A percentile compares a stretch with the other conserved stretches of the same genome.
phyloP scores from a whole-genome alignment of 306 rosid genomes.

The Inga leiocalycina region DNA sequence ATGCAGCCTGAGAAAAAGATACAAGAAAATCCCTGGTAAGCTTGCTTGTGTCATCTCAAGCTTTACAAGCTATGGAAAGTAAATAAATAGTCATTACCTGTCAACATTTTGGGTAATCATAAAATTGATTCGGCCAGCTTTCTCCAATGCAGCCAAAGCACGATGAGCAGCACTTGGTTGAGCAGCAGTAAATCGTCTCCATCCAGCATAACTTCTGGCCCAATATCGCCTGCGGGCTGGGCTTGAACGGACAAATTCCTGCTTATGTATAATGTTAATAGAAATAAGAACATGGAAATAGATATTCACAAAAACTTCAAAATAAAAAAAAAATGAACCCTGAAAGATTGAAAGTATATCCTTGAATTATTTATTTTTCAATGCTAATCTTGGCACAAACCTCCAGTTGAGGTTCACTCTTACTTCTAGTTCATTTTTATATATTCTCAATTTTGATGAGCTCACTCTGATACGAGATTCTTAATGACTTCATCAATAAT shows the following conservation, averaged over 20 bases:
- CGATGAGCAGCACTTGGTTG: slow-evolving; percentile 78
- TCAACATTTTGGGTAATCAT: slow-evolving; percentile 95
- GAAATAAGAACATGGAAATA: slow-evolving; percentile 34
- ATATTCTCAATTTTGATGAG: slow-evolving; percentile 19
- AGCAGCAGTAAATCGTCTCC: slow-evolving; percentile 78
- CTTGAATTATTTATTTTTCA: background rate
- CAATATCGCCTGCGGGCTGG: slow-evolving; percentile 84
- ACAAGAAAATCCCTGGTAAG: slow-evolving; percentile 30
- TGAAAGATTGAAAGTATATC: slow-evolving; percentile 8
- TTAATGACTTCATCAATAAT: slow-evolving; percentile 10
- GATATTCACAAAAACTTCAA: slow-evolving; percentile 18
- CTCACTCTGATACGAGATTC: slow-evolving; percentile 3
- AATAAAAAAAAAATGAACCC: background rate
- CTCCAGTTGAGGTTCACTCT: background rate
- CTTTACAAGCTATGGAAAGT: slow-evolving; percentile 11
- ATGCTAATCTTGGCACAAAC: background rate
- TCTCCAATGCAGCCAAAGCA: slow-evolving; percentile 76
- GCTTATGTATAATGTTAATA: slow-evolving; percentile 40
- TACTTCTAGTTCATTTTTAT: slow-evolving; percentile 5
- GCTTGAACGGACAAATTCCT: slow-evolving; percentile 71
- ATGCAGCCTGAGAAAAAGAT: slow-evolving; percentile 70
- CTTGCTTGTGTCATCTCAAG: slow-evolving; percentile 29
- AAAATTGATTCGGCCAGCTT: slow-evolving; percentile 65
- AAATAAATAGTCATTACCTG: slow-evolving; percentile 51
- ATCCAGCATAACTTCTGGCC: slow-evolving; percentile 98